Percentiles rank a stretch among this genome's conserved stretches.
phyloP scores from a whole-genome alignment of 2,329 filamentous ascomycete genomes.

The Fusarium odoratissimum region DNA sequence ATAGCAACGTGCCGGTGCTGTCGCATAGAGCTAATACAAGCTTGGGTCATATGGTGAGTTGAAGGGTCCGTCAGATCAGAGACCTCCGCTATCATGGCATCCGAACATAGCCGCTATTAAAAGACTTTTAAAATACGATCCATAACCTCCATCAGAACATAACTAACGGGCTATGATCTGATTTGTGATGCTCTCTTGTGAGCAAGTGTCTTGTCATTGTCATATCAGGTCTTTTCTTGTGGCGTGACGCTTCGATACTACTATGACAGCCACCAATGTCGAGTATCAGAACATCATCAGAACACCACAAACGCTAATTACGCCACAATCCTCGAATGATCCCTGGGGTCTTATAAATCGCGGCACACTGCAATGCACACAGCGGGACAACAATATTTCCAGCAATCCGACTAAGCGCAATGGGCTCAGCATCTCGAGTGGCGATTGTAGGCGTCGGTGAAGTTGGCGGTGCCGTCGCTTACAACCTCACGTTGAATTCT shows the following conservation, averaged over 20 bases:
- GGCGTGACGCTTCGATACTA: neutral
- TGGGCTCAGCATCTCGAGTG: constrained; percentile 38
- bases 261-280: neutral
- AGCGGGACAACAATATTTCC: neutral
- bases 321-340: neutral
- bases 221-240: neutral
- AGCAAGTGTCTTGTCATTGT: neutral
- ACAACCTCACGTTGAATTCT: constrained; percentile 62
- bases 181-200: neutral
- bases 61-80: neutral
- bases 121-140: neutral
- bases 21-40: neutral
- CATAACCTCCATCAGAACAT: neutral
- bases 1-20: neutral
- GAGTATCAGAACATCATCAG: neutral
- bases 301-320: neutral
- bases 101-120: neutral
- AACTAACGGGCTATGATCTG: neutral
- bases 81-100: neutral
- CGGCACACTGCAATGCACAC: neutral
- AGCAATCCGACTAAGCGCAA: neutral
- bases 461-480: constrained; percentile 63
- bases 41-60: neutral
- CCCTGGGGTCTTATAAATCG: neutral
- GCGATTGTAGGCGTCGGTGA: constrained; percentile 64